Evolutionary conservation across 805 yeast genomes (phyloP), one percentile per base, ranked within the genome.

Genomic region (Komagataella kurtzmanii): DNA sequence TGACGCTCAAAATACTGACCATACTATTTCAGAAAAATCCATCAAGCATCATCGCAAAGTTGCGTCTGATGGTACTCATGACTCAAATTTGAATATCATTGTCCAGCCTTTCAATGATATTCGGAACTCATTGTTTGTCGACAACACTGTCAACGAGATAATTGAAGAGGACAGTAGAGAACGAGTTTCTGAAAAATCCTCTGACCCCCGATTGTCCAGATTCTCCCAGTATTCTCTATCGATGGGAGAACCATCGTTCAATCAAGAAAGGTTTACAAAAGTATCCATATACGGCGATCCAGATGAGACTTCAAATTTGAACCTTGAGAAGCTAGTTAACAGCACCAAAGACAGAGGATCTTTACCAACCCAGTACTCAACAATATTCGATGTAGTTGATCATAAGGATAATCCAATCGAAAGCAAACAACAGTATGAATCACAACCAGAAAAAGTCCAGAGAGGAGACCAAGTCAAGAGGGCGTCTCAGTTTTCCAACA

Each of bases 21-120:
- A 50, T 2, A 50, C 52, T 7, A 30, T 14, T 8, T 56, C 59
- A 2, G 51, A 24, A 30, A 52, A 52, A 17, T 58, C 60, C 8
- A 46, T 62, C 12, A 61, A 57, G 44, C 56, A 59, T 7, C 66
- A 63, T 44, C 59, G 63, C 50, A 65, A 62, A 49, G 65, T 60
- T 3, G 62, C 56, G 24, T 45, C 54, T 43, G 51, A 53, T 3
- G 53, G 60, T 6, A 60, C 64, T 7, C 57, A 57, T 23, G 59
- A 58, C 17, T 55, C 66, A 6, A 58, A 58, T 47, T 46, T 56
- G 47, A 56, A 50, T 50, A 57, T 49, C 14, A 14, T 30, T 30
- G 43, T 52, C 36, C 58, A 57, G 48, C 56, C 59, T 12, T 52
- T 58, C 43, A 52, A 58, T 10, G 57, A 61, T 36, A 55, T 49